Percentiles rank a stretch among this genome's conserved stretches.
Evolutionary conservation across 257 asterid species (phyloP).

Genomic region (Handroanthus guayacan): DNA sequence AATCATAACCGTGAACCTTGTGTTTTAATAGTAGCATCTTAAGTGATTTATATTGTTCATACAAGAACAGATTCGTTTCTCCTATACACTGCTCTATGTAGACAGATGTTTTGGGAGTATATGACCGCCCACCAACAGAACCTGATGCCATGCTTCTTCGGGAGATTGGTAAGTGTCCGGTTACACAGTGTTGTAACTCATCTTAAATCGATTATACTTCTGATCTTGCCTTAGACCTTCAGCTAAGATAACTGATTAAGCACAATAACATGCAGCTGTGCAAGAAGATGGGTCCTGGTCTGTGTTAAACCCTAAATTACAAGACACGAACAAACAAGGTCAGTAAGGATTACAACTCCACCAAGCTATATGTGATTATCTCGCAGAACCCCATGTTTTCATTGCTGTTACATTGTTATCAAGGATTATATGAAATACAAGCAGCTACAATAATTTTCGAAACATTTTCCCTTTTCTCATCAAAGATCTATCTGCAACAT

Average conservation of each 20-base stretch:
- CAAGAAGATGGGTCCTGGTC: constrained; percentile 93
- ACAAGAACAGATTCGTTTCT: constrained; percentile 31
- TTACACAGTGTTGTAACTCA: constrained; percentile 5
- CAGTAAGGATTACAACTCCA: constrained; percentile 29
- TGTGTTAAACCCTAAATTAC: constrained; percentile 65
- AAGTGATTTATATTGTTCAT: constrained; percentile 6
- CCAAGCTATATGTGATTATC: background rate
- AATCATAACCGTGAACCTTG: background rate
- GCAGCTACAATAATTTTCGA: background rate
- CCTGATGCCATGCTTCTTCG: constrained; percentile 76
- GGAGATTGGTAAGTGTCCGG: constrained; percentile 72
- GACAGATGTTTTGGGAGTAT: constrained; percentile 95
- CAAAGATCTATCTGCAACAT: background rate
- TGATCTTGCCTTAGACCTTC: background rate
- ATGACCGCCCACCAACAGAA: constrained; percentile 91
- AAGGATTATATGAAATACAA: background rate
- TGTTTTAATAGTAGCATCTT: constrained; percentile 1
- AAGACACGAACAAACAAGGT: constrained; percentile 64
- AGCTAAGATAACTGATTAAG: constrained; percentile 28
- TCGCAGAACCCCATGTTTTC: background rate
- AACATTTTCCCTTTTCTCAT: background rate
- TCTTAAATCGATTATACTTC: constrained; percentile 14
- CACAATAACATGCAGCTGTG: constrained; percentile 62
- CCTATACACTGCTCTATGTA: constrained; percentile 54
- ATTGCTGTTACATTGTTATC: background rate